Evolutionary conservation across 345 rosid species (phyloP).

Genomic region (Pistacia integerrima): DNA sequence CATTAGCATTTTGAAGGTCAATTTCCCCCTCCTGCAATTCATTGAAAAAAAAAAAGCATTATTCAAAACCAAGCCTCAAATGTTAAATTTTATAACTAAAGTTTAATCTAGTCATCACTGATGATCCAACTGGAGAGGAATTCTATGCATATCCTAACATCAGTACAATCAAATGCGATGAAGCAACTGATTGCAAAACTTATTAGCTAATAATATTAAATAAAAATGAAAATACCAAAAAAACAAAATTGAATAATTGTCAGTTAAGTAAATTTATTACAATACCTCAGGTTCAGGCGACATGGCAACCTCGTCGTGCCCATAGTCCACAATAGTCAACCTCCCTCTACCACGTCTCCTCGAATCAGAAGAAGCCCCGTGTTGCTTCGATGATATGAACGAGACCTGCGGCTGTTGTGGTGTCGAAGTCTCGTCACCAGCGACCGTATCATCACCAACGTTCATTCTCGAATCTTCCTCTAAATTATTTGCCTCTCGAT

Average conservation of each 20-base stretch:
- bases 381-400: conserved; percentile 26
- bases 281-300: conserved; percentile 71
- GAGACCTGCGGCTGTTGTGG: conserved; percentile 28
- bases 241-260: not conserved
- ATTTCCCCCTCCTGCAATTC: conserved; percentile 55
- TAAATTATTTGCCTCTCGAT: conserved; percentile 33
- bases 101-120: not conserved
- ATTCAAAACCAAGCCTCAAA: not conserved
- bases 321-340: conserved; percentile 65
- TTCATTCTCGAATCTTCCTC: conserved; percentile 41
- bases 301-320: conserved; percentile 65
- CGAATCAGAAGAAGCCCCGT: conserved; percentile 16
- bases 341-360: conserved; percentile 40
- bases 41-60: conserved; percentile 15
- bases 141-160: not conserved
- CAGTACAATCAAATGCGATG: too few relatives aligned
- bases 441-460: conserved; percentile 17
- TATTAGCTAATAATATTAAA: not conserved
- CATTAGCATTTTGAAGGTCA: conserved; percentile 30
- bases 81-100: too few relatives aligned
- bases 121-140: not conserved
- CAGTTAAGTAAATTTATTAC: not conserved
- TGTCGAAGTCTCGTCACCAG: conserved; percentile 30
- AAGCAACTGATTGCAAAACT: not conserved
- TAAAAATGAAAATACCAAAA: not conserved